Percentiles rank a stretch among this genome's conserved stretches.
Evolutionary conservation across 2,329 filamentous ascomycete species (phyloP).

Genomic region (Curvularia eragrostidis): DNA sequence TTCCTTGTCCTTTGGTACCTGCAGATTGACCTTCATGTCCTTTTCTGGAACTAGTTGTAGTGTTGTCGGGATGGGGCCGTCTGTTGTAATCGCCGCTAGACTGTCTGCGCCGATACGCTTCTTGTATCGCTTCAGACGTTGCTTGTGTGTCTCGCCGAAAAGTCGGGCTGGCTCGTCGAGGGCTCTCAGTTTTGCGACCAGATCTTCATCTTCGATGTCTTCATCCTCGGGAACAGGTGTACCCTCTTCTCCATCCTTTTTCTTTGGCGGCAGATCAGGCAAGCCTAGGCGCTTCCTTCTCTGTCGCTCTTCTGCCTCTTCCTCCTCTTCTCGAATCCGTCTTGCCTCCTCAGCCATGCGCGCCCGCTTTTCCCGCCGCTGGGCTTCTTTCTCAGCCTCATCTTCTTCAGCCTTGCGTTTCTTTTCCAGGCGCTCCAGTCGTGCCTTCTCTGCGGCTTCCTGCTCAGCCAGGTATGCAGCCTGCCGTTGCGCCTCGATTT

Average conservation of each 20-base stretch:
- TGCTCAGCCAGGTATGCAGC: slow-evolving; percentile 85
- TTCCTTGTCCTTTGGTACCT: slow-evolving; percentile 67
- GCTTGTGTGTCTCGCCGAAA: slow-evolving; percentile 81
- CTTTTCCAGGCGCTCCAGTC: slow-evolving; percentile 70
- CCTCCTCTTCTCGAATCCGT: slow-evolving; percentile 72
- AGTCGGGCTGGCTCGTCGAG: slow-evolving; percentile 75
- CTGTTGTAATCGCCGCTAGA: slow-evolving; percentile 60
- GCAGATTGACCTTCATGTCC: slow-evolving; percentile 80
- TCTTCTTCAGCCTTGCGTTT: slow-evolving; percentile 94
- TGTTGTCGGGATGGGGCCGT: slow-evolving; percentile 86
- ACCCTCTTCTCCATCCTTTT: slow-evolving; percentile 55
- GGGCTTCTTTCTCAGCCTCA: slow-evolving; percentile 70
- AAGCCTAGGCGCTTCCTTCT: slow-evolving; percentile 80
- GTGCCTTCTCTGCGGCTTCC: slow-evolving; percentile 72
- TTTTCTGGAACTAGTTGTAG: slow-evolving; percentile 79
- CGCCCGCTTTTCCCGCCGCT: slow-evolving; percentile 81
- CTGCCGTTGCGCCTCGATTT: slow-evolving; percentile 82
- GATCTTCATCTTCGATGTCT: slow-evolving; percentile 74
- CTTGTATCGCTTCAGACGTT: slow-evolving; percentile 73
- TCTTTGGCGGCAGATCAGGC: slow-evolving; percentile 69
- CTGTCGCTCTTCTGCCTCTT: slow-evolving; percentile 73
- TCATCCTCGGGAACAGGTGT: slow-evolving; percentile 56
- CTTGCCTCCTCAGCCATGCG: slow-evolving; percentile 82
- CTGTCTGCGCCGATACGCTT: slow-evolving; percentile 60
- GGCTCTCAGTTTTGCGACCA: slow-evolving; percentile 70